Conservation (phyloP, 192 early-diverging fungal genomes). For the Mortierella alpina region DNA sequence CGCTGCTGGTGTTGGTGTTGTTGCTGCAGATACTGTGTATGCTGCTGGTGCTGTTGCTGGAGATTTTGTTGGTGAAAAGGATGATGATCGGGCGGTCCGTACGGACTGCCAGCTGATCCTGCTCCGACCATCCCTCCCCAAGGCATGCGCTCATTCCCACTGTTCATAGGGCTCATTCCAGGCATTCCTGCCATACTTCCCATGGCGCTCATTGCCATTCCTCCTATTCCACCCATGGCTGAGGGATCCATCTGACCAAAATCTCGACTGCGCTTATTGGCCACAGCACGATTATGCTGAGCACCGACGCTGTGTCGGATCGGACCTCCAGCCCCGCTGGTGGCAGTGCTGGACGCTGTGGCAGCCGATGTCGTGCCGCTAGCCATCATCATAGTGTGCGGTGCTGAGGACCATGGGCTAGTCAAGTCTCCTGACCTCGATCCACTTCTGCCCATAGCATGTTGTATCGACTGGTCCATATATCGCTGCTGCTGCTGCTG, state of each 20-base stretch:
- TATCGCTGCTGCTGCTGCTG: conserved; percentile 27
- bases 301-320: conserved; percentile 32
- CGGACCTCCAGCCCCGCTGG: conserved; percentile 23
- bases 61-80: conserved; percentile 10
- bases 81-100: conserved; percentile 19
- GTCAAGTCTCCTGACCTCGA: conserved; percentile 26
- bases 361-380: neutral
- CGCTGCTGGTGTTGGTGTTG: conserved; percentile 28
- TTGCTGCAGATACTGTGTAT: conserved; percentile 25
- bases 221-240: neutral
- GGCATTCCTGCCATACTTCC: conserved; percentile 36
- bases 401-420: conserved; percentile 4
- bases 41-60: conserved; percentile 16
- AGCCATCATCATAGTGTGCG: conserved; percentile 17
- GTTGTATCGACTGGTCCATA: conserved; percentile 25
- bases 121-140: conserved; percentile 50
- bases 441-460: conserved; percentile 13
- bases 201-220: conserved; percentile 15
- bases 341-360: neutral
- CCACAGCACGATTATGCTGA: conserved; percentile 32
- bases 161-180: conserved; percentile 26
- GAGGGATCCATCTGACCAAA: conserved; percentile 27
- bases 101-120: conserved; percentile 13
- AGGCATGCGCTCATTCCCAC: conserved; percentile 18
- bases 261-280: conserved; percentile 44